Conservation (phyloP, 108 stramenopile species). For the Cyclostephanos tholiformis region DNA sequence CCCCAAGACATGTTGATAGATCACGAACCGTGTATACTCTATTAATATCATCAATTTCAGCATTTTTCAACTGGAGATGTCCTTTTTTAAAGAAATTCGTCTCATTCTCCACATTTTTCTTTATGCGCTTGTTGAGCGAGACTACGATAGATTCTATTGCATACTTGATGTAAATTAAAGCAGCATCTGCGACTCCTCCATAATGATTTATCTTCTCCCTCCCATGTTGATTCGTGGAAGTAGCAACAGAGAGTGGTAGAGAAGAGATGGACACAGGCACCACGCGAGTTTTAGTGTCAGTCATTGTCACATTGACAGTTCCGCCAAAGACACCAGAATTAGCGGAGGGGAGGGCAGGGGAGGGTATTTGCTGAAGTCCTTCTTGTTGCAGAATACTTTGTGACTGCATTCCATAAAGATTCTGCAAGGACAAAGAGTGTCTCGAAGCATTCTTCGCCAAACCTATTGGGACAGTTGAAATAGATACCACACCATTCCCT, state of each 20-base stretch:
- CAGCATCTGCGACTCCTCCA: conserved; percentile 41
- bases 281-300: conserved; percentile 14
- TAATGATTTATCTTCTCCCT: not conserved
- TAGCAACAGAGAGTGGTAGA: not conserved
- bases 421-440: not conserved
- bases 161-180: conserved; percentile 44
- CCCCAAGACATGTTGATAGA: conserved; percentile 47
- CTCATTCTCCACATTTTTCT: not conserved
- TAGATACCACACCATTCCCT: not conserved
- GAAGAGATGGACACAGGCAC: conserved; percentile 31
- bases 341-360: not conserved
- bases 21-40: conserved; percentile 41
- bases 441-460: not conserved
- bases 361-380: not conserved
- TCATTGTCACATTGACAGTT: not conserved
- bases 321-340: not conserved
- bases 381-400: not conserved
- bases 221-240: not conserved
- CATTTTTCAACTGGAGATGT: not conserved
- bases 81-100: not conserved
- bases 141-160: conserved; percentile 39
- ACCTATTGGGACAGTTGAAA: not conserved
- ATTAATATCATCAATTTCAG: not conserved
- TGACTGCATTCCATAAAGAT: not conserved
- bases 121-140: conserved; percentile 22